Evolutionary conservation across 2,329 filamentous ascomycete species (phyloP).

Genomic region (Parasarocladium wereldwijsianum): DNA sequence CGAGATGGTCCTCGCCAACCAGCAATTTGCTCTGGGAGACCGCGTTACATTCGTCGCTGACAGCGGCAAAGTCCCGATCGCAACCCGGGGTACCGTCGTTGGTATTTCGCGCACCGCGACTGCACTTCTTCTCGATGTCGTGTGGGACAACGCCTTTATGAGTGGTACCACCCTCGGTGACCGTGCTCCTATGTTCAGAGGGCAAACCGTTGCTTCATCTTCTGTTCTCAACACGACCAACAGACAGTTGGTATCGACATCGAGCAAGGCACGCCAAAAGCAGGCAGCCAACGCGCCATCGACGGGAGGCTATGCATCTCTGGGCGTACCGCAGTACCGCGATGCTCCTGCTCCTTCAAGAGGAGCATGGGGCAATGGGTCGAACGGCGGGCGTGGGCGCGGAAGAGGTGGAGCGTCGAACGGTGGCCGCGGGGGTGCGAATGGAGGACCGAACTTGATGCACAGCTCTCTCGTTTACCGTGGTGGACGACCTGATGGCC

Average conservation of each 20-base stretch:
- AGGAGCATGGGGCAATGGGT: constrained; percentile 41
- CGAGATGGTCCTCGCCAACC: constrained; percentile 80
- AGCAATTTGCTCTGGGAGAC: constrained; percentile 73
- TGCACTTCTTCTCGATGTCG: constrained; percentile 70
- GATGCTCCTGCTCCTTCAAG: constrained; percentile 39
- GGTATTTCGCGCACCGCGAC: constrained; percentile 82
- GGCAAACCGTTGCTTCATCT: constrained; percentile 78
- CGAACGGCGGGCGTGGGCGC: constrained; percentile 29
- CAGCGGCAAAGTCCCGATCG: constrained; percentile 89
- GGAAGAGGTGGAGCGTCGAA: constrained; percentile 17
- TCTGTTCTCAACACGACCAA: constrained; percentile 78
- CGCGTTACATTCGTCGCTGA: constrained; percentile 86
- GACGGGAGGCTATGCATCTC: constrained; percentile 36
- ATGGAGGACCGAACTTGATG: constrained; percentile 30
- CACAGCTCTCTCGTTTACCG: constrained; percentile 40
- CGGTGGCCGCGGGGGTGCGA: constrained; percentile 18
- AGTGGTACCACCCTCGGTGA: constrained; percentile 85
- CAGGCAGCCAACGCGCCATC: constrained; percentile 37
- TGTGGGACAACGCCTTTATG: constrained; percentile 95
- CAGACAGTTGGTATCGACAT: constrained; percentile 62
- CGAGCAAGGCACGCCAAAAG: constrained; percentile 35
- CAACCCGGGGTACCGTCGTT: constrained; percentile 81
- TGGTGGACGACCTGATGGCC: constrained; percentile 13
- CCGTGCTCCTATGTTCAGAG: constrained; percentile 83
- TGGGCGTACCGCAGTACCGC: constrained; percentile 46